phyloP scores from a whole-genome alignment of 371 early-diverging fungal genomes.

The Mucor saturninus region DNA sequence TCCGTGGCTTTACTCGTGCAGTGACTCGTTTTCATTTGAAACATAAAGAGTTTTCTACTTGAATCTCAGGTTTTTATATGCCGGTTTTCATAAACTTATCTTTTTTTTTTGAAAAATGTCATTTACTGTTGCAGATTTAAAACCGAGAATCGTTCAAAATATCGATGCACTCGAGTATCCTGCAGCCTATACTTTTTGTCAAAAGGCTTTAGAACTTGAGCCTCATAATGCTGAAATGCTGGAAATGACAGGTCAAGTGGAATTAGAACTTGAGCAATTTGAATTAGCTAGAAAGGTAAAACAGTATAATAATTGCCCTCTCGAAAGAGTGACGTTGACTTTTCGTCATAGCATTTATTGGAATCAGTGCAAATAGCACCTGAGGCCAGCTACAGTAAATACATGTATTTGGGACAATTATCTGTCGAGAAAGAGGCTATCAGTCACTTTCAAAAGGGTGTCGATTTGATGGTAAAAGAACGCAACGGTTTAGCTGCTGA shows the following conservation, averaged over 20 bases:
- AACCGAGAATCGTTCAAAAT: constrained; percentile 72
- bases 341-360: constrained; percentile 59
- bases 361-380: constrained; percentile 72
- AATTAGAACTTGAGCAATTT: constrained; percentile 74
- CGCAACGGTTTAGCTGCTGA: constrained; percentile 22
- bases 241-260: constrained; percentile 75
- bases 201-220: constrained; percentile 71
- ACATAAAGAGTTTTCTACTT: neutral
- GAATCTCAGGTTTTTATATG: neutral
- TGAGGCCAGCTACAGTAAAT: constrained; percentile 76
- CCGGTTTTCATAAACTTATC: neutral
- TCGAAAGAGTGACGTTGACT: neutral
- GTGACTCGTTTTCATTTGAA: neutral
- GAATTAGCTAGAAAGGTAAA: constrained; percentile 72
- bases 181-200: constrained; percentile 73
- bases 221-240: constrained; percentile 69
- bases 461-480: constrained; percentile 66
- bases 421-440: constrained; percentile 79
- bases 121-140: constrained; percentile 66
- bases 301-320: too few relatives aligned
- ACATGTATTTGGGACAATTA: constrained; percentile 92
- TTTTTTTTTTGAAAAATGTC: constrained; percentile 2
- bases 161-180: constrained; percentile 79
- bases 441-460: constrained; percentile 80
- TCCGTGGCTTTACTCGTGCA: neutral